These are phyloP conservation scores for Fraxinus xanthoxyloides DNA, from an alignment of 305 asterid genomes.

Conservation along the genomic window DNA sequence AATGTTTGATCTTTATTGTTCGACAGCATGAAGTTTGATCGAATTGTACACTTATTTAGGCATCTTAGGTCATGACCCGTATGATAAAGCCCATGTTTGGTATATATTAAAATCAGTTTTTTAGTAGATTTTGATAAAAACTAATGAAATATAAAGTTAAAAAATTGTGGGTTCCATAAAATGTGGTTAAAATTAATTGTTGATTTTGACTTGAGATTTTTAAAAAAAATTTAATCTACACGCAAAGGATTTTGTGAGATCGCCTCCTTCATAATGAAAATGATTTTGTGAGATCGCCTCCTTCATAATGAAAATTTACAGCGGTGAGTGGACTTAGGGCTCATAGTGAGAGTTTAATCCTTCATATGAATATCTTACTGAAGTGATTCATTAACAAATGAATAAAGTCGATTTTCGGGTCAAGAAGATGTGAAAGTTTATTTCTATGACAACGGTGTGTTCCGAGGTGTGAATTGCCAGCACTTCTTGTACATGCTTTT, in stretches of 20 bases:
- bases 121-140: neutral
- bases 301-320: neutral
- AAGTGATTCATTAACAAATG: neutral
- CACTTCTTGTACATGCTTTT: neutral
- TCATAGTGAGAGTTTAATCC: neutral
- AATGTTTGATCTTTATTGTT: neutral
- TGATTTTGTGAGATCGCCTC: neutral
- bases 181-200: neutral
- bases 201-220: neutral
- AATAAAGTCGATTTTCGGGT: neutral
- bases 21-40: neutral
- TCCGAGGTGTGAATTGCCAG: neutral
- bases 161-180: neutral
- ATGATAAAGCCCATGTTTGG: neutral
- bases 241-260: neutral
- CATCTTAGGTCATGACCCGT: neutral
- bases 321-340: neutral
- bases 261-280: neutral
- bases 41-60: neutral
- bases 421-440: neutral
- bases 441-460: neutral
- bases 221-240: neutral
- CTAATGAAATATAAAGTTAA: neutral
- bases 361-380: neutral
- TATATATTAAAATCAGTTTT: neutral